A percentile compares a stretch with the other conserved stretches of the same genome.
phyloP scores from a whole-genome alignment of 1,284 basidiomycete species.

The Cryptococcus wingfieldii region DNA sequence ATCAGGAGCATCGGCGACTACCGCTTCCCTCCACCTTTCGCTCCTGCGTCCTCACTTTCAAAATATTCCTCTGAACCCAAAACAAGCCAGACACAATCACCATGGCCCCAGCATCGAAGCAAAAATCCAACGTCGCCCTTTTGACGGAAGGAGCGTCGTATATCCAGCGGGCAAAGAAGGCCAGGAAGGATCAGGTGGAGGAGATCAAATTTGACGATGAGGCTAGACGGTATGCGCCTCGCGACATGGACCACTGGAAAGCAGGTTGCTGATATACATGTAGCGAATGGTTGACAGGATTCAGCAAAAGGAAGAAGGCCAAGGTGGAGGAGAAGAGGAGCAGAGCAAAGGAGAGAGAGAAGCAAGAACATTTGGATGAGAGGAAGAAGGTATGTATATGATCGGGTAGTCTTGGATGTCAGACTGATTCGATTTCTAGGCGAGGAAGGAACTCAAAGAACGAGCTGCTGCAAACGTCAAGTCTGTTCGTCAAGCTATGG shows the following conservation, averaged over 20 bases:
- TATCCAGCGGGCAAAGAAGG: constrained; percentile 46
- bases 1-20: not conserved
- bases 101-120: constrained; percentile 3
- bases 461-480: constrained; percentile 44
- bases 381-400: constrained; percentile 36
- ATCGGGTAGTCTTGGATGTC: not conserved
- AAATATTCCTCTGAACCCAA: not conserved
- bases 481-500: constrained; percentile 42
- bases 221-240: constrained; percentile 34
- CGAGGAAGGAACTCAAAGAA: constrained; percentile 39
- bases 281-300: constrained; percentile 50
- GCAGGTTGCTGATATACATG: not conserved
- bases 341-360: constrained; percentile 46
- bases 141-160: constrained; percentile 48
- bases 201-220: constrained; percentile 50
- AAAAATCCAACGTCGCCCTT: constrained; percentile 43
- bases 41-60: not conserved
- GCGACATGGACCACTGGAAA: not conserved
- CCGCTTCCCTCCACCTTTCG: not conserved
- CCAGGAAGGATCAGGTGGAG: constrained; percentile 45
- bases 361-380: constrained; percentile 43
- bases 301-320: constrained; percentile 50
- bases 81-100: not conserved
- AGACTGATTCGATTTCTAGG: constrained; percentile 15
- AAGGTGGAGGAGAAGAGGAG: constrained; percentile 43